Base-by-base conservation (phyloP, 2,329 filamentous ascomycete species). In the Fusarium musae region DNA sequence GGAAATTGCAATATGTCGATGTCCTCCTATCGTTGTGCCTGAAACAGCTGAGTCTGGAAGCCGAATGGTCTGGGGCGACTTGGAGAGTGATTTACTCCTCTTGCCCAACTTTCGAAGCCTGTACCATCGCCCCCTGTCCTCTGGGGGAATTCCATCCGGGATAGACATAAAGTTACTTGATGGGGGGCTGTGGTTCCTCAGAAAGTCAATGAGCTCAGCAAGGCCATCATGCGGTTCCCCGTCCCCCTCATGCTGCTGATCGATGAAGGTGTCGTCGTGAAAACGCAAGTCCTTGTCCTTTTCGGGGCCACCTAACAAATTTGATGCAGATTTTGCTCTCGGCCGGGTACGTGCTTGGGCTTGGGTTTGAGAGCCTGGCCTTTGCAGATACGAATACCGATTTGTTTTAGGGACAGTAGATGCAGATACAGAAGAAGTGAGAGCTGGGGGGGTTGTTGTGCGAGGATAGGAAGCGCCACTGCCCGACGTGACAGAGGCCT, bases 1-100 rank as follows among this genome's bases (percentile, higher is more conserved):
- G 1, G 88, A 90, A 58, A 91, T 91, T 65, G 88, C 87, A 70
- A 91, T 90, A 73, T 91, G 87, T 9, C 87, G 84, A 75, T 88
- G 83, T 3, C 89, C 89, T 6, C 82, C 85, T 11, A 79, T 86
- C 0, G 88, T 90, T 40, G 80, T 86, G 12, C 87, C 86, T 8
- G 87, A 86, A 19, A 91, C 83, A 17, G 88, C 88, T 30, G 86
- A 86, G 75, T 91, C 88, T 13, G 88, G 88, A 7, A 90, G 82
- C 39, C 76, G 80, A 39, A 84, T 80, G 21, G 78, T 81, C 36
- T 78, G 76, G 32, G 76, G 79, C 13, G 70, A 70, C 44, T 76
- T 80, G 43, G 77, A 75, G 34, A 77, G 63, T 1, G 80, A 82
- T 71, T 82, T 84, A 71, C 80, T 84, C 49, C 80, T 82, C 37